phyloP scores from a whole-genome alignment of 176 grass and related monocot genomes.

The Carex littledalei region DNA sequence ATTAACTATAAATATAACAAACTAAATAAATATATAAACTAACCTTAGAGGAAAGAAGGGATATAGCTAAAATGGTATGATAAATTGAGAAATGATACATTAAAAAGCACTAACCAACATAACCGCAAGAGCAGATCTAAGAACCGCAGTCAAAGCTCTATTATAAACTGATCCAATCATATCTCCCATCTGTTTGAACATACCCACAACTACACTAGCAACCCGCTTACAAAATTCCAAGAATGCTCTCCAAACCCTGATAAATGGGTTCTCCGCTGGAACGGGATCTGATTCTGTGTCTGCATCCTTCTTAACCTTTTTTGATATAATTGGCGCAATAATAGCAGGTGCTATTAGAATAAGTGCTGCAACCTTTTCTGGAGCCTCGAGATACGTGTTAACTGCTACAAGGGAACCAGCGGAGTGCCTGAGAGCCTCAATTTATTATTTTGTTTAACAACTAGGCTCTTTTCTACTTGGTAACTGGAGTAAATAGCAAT shows the following conservation, averaged over 20 bases:
- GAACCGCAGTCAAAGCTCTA: conserved; percentile 42
- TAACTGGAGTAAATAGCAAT: not conserved
- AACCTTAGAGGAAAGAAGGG: not conserved
- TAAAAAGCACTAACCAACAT: conserved; percentile 46
- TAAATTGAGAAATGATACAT: not conserved
- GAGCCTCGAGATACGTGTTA: conserved; percentile 64
- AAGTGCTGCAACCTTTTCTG: conserved; percentile 58
- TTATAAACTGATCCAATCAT: conserved; percentile 38
- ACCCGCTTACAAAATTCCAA: conserved; percentile 32
- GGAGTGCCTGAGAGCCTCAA: conserved; percentile 67
- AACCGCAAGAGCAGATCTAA: conserved; percentile 47
- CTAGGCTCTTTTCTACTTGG: not conserved
- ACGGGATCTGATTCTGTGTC: conserved; percentile 17
- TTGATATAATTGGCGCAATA: conserved; percentile 28
- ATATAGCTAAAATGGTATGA: not conserved
- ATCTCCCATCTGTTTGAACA: conserved; percentile 29
- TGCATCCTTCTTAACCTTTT: conserved; percentile 22
- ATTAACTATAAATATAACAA: not conserved
- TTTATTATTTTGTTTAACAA: conserved; percentile 8
- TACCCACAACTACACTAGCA: conserved; percentile 26
- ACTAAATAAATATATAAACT: not conserved
- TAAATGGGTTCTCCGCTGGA: conserved; percentile 31
- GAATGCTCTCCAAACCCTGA: conserved; percentile 43
- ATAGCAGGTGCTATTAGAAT: conserved; percentile 82
- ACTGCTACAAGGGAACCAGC: conserved; percentile 79